Evolutionary conservation across 208 protist species (phyloP), one percentile per base, ranked within the genome.

Genomic region (Willaertia magna): DNA sequence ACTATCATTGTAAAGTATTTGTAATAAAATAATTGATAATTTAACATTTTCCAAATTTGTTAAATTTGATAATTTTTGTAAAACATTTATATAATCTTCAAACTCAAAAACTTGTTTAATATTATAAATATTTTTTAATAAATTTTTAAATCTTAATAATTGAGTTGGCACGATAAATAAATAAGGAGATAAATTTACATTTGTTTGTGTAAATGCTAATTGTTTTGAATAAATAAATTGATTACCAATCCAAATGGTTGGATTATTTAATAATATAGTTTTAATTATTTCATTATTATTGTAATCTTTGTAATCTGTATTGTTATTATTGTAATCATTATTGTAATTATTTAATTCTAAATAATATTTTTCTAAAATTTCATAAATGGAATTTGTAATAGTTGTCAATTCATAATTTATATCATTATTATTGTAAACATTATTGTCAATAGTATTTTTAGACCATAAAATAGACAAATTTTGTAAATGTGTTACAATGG

Each of bases 1-100:
- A n/a, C n/a, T 79, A 46, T 89, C 87, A 44, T 89, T 84, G 39
- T 85, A 89, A 2, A 87, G 30, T 16, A 85, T 74, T 20, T 74
- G 55, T 34, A 74, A 34, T 9, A 74, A 30, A 4, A 22, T n/a
- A 34, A 74, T 22, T 34, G 55, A 74, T n/a, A 74, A n/a, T 74
- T 74, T 4, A 34, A 74, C 26, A n/a, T 74, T 74, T 74, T 20
- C 78, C 30, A 83, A 49, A 34, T 22, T 3, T 42, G 85, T 61
- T 9, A 43, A n/a, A 4, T 40, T 34, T 47, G 47, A 40, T 12
- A 34, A 20, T 26, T 20, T 46, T 12, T 6, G 22, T 30, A 89
- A 55, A 20, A 61, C 40, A 30, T n/a, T 22, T 9, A 85, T 44
- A 7, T 74, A 82, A 67, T 81, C 59, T 18, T 1, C 12, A 12